Evolutionary conservation across 352 stramenopile species (phyloP), one percentile per base, ranked within the genome.

Genomic region (Globisporangium carolinianum): DNA sequence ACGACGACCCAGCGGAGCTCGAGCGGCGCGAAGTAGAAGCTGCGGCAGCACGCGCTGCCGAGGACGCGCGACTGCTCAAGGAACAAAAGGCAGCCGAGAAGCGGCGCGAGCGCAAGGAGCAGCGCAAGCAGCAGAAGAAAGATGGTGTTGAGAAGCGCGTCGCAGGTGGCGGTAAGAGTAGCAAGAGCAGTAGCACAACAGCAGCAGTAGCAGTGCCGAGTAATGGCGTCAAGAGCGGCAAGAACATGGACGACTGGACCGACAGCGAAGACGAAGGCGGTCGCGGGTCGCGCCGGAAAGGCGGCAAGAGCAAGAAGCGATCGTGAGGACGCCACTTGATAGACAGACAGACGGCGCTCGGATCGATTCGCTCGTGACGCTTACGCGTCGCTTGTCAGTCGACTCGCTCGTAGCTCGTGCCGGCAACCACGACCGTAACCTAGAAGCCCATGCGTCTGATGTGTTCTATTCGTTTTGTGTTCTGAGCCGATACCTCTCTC

Each of bases 101-200:
- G 59, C 78, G 84, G 12, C 66, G 72, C 1, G 84, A 94, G 60
- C 82, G 84, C 24, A 94, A 94, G 66, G 80, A 87, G 45, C 75
- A 87, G 58, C 82, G 84, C 43, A 94, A 91, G 67, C 79, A 72
- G 43, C 79, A 87, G 59, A 90, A 89, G 59, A 86, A 91, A 51
- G 76, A 89, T 48, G 76, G 76, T n/a, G 76, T 89, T 10, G 75
- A 89, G 45, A 85, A 87, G 55, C 85, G 89, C 35, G 62, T 88
- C 17, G 71, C 24, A 17, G 46, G 76, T 73, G 45, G 10, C 67
- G 69, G 45, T 32, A 14, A 18, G 12, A 49, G 32, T 48, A 70
- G 72, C 32, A 87, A 85, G 55, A 67, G 68, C 36, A 60, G 51
- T 59, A 57, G 7, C 79, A 78, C 51, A 83, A 80, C 14, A 56